Evolutionary conservation across 495 filamentous ascomycete genomes (phyloP), one percentile per base, ranked within the genome.

Genomic region (Ascobolus immersus): DNA sequence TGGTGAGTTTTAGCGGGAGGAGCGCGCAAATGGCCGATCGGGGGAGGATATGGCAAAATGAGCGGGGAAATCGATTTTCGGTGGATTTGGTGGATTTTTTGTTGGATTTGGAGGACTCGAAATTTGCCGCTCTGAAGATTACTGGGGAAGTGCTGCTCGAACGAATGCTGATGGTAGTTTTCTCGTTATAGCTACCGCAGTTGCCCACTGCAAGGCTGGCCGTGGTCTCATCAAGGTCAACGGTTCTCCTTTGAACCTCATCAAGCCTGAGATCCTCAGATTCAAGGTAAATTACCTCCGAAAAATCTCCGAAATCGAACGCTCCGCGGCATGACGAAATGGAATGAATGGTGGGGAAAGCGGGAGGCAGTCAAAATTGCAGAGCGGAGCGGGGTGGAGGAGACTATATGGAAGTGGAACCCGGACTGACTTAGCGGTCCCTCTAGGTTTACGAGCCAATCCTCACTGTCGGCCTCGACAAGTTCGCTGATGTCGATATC

Each of bases 391-490:
- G n/a, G n/a, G n/a, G n/a, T n/a, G n/a, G n/a, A n/a, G n/a, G n/a
- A n/a, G n/a, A n/a, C n/a, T n/a, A n/a, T n/a, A n/a, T n/a, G n/a
- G n/a, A n/a, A n/a, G n/a, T n/a, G n/a, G 17, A 34, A 34, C 19
- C 6, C 10, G 32, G n/a, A 11, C 30, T 35, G 30, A 36, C 31
- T 14, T 19, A 73, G 69, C n/a, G n/a, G n/a, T n/a, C n/a, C n/a
- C n/a, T n/a, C n/a, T n/a, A n/a, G n/a, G 77, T 82, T 57, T 96
- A 93, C 73, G 86, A 96, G 62, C 86, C 86, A 47, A 61, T 96
- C 62, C 73, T 96, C 47, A 74, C 94, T 55, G 67, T 93, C 52
- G 86, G 86, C 44, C 65, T 77, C 51, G 84, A 94, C 57, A 94
- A 93, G 61, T 94, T 93, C 67, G 70, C 78, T 48, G 62, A 69